Evolutionary conservation across 345 rosid genomes (phyloP).

Genomic region (Erucastrum elatum): DNA sequence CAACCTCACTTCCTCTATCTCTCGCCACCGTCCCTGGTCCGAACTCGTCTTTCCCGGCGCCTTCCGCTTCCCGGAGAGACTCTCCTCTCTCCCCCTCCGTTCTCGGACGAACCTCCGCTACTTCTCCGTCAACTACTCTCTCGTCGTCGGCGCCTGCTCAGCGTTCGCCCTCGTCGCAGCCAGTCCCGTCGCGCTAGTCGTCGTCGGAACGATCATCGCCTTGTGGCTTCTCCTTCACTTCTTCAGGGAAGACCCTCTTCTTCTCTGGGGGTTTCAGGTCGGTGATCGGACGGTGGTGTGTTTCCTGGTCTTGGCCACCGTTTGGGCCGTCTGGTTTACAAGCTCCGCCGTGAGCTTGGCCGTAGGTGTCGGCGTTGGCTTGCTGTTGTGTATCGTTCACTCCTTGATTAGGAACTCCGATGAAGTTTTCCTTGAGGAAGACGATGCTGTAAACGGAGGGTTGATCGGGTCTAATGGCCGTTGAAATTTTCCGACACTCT

Average conservation of each 20-base stretch:
- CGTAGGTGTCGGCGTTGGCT: constrained; percentile 38
- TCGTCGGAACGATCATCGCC: constrained; percentile 39
- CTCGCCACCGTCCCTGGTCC: constrained; percentile 60
- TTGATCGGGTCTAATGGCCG: constrained; percentile 35
- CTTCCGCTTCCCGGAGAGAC: constrained; percentile 27
- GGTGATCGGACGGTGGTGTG: constrained; percentile 39
- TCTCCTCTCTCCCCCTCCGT: constrained; percentile 35
- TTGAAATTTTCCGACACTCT: not conserved
- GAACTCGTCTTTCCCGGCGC: constrained; percentile 44
- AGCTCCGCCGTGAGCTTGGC: constrained; percentile 41
- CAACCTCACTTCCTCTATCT: constrained; percentile 43
- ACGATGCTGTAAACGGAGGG: constrained; percentile 36
- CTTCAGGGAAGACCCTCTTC: constrained; percentile 55
- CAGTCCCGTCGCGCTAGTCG: constrained; percentile 45
- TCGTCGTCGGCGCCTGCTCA: constrained; percentile 36
- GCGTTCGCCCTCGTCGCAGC: constrained; percentile 35
- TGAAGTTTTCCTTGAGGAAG: constrained; percentile 38
- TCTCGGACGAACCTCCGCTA: constrained; percentile 33
- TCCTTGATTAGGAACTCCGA: constrained; percentile 42
- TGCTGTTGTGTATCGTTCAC: constrained; percentile 38
- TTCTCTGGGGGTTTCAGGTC: constrained; percentile 42
- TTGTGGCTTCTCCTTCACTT: constrained; percentile 50
- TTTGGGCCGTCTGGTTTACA: constrained; percentile 45
- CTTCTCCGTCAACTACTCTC: constrained; percentile 50
- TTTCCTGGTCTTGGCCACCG: constrained; percentile 36